Base-by-base conservation (phyloP, 2,329 filamentous ascomycete species). In the Fonsecaea erecta region DNA sequence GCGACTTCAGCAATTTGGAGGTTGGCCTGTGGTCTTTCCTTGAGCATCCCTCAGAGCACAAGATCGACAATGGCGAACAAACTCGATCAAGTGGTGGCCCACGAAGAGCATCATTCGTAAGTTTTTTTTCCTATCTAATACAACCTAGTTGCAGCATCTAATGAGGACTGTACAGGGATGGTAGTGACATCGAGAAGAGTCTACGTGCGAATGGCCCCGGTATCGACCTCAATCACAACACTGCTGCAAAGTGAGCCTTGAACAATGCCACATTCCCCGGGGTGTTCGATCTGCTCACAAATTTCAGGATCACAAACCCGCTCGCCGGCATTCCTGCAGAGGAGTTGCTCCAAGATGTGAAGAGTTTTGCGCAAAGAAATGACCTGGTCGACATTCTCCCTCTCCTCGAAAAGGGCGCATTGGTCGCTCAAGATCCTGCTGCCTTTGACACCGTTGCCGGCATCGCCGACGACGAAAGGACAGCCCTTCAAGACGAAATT, bases 341-440 rank as follows among this genome's bases (percentile, higher is more conserved):
- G 14, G 73, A 76, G 55, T 72, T 82, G 2, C 71, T 81, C 18
- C 72, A 71, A 60, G 76, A 81, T 68, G 80, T 82, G 16, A 76
- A 78, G 37, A 73, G 77, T 12, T 82, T 82, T 64, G 75, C 79
- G n/a, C 69, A 73, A 18, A 72, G 79, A 37, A 73, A 79, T 64
- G 73, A 76, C 12, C 70, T 85, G 43, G 69, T 64, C 6, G 78
- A 83, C 21, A 75, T 79, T 28, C 66, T 78, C 14, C 75, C 76
- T 3, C 71, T 80, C 0, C 70, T 85, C 55, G 73, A 80, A 63
- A 82, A 80, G 67, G 83, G 82, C 9, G 82, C 82, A 6, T 73
- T 84, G 3, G 75, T 84, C 18, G 83, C 83, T 6, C 80, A 81
- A 59, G 78, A 83, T 58, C 82, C 83, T 2, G 73, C 74, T 1